These are phyloP conservation scores for Paralagenidium karlingii DNA, from an alignment of 352 stramenopile species.

Conservation along the genomic window DNA sequence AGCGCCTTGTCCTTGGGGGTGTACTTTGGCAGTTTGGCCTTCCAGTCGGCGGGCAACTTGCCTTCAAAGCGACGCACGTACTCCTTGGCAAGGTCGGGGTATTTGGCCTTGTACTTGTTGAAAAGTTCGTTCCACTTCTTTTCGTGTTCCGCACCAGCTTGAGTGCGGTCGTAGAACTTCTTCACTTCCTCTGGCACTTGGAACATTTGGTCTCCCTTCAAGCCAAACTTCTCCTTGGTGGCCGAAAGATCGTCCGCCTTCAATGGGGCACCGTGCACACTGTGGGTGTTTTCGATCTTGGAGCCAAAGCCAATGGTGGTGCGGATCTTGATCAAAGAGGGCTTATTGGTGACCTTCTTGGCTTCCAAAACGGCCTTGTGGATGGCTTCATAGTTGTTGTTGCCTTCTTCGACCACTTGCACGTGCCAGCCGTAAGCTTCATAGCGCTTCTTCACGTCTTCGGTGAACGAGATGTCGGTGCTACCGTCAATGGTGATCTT, in stretches of 20 bases:
- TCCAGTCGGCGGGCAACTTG: slow-evolving; percentile 87
- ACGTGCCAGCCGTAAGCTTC: slow-evolving; percentile 98
- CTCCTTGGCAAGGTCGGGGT: slow-evolving; percentile 91
- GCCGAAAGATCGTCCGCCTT: slow-evolving; percentile 87
- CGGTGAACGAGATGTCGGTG: slow-evolving; percentile 95
- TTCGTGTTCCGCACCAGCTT: slow-evolving; percentile 52
- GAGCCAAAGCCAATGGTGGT: slow-evolving; percentile 95
- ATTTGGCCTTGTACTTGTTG: slow-evolving; percentile 75
- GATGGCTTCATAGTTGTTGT: slow-evolving; percentile 89
- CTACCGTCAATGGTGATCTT: slow-evolving; percentile 98
- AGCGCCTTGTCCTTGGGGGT: slow-evolving; percentile 76
- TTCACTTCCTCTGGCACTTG: slow-evolving; percentile 90
- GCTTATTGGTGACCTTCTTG: slow-evolving; percentile 92
- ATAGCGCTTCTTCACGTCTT: slow-evolving; percentile 97
- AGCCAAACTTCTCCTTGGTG: slow-evolving; percentile 87
- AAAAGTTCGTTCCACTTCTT: slow-evolving; percentile 89
- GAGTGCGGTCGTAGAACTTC: slow-evolving; percentile 83
- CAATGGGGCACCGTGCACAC: slow-evolving; percentile 95
- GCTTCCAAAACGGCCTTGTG: slow-evolving; percentile 88
- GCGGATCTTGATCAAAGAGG: slow-evolving; percentile 97
- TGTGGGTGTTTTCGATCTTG: slow-evolving; percentile 87
- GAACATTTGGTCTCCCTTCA: slow-evolving; percentile 90
- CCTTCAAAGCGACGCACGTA: slow-evolving; percentile 89
- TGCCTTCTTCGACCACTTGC: slow-evolving; percentile 89
- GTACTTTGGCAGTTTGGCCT: slow-evolving; percentile 88